Percentiles rank a stretch among this genome's conserved stretches.
These are phyloP conservation scores for Isatis lusitanica DNA, from an alignment of 441 rosid species.

Conservation along the genomic window DNA sequence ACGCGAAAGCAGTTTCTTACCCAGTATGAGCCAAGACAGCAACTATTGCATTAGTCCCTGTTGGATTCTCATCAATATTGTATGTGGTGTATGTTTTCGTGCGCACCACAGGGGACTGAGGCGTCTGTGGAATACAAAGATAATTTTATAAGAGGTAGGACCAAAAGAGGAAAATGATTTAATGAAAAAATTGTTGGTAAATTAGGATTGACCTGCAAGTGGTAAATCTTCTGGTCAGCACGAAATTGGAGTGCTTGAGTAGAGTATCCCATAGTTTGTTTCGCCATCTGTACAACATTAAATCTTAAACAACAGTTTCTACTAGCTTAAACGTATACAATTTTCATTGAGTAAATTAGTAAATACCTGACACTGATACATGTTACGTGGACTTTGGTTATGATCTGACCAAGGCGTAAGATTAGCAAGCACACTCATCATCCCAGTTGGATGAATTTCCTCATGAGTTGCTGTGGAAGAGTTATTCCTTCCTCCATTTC, in stretches of 20 bases:
- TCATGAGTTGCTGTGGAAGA: conserved; percentile 84
- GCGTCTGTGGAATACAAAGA: conserved; percentile 63
- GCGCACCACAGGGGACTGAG: conserved; percentile 92
- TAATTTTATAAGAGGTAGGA: neutral
- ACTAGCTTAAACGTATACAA: neutral
- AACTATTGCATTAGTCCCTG: conserved; percentile 97
- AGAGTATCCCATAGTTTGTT: conserved; percentile 96
- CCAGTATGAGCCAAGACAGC: conserved; percentile 98
- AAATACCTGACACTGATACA: conserved; percentile 96
- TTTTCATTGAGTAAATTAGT: conserved; percentile 8
- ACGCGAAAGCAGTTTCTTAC: conserved; percentile 39
- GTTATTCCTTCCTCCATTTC: conserved; percentile 77
- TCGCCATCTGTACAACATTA: conserved; percentile 72
- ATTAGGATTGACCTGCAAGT: conserved; percentile 65
- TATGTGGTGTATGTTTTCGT: conserved; percentile 74
- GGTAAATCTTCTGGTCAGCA: conserved; percentile 96
- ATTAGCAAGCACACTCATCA: conserved; percentile 98
- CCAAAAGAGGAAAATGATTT: neutral
- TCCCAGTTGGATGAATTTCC: conserved; percentile 92
- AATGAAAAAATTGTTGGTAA: neutral
- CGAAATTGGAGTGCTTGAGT: conserved; percentile 76
- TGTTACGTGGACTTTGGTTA: conserved; percentile 97
- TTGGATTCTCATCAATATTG: conserved; percentile 78
- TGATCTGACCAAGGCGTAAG: conserved; percentile 99
- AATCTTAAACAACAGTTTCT: neutral